Percentiles rank a stretch among this genome's conserved stretches.
These are phyloP conservation scores for Fusarium odoratissimum DNA, from an alignment of 2,329 filamentous ascomycete species.

Conservation along the genomic window DNA sequence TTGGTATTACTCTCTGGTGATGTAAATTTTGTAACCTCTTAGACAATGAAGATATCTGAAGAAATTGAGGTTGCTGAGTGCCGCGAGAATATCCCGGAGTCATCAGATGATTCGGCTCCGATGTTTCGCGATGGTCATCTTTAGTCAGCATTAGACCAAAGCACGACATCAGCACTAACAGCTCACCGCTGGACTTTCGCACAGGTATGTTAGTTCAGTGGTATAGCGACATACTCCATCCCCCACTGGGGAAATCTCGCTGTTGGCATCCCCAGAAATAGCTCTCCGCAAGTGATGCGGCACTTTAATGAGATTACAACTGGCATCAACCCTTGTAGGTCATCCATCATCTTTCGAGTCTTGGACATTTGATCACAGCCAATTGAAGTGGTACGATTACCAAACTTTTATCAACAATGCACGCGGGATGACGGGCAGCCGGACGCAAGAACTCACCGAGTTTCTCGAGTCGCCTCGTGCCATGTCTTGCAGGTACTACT, in stretches of 20 bases:
- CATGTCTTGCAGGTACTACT: background rate
- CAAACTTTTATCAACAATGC: constrained; percentile 1
- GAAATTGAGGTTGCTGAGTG: background rate
- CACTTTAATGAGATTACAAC: background rate
- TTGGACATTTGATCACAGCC: background rate
- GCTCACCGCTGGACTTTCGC: accelerated
- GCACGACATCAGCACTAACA: background rate
- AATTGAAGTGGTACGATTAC: constrained; percentile 34
- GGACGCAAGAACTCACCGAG: background rate
- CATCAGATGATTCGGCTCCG: constrained; percentile 24
- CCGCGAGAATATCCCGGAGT: constrained; percentile 21
- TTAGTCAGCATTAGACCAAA: background rate
- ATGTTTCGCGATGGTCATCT: constrained; percentile 5
- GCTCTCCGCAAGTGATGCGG: background rate
- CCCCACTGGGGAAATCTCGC: background rate
- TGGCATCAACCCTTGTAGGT: background rate
- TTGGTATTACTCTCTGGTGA: background rate
- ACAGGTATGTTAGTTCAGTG: accelerated
- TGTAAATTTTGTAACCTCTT: too few relatives aligned
- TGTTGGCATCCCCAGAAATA: background rate
- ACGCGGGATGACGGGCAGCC: background rate
- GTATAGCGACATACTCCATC: background rate
- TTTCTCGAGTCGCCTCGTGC: background rate
- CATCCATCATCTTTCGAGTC: background rate
- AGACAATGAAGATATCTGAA: background rate